A percentile compares a stretch with the other conserved stretches of the same genome.
Evolutionary conservation across 192 early-diverging fungal species (phyloP).

Genomic region (Rhizophagus prolifer): DNA sequence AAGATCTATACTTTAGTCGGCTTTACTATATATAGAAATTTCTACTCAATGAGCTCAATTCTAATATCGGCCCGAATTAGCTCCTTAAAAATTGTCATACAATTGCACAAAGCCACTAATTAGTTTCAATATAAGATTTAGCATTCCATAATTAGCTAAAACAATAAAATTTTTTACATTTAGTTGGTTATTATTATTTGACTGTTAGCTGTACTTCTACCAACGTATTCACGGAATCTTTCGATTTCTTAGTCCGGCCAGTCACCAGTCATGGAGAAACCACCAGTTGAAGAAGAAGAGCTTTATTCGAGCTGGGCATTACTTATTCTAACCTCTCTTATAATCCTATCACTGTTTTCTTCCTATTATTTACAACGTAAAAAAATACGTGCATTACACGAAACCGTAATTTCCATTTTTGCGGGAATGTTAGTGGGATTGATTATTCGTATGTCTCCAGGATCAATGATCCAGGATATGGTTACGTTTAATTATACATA

Average conservation of each 20-base stretch:
- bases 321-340: conserved; percentile 80
- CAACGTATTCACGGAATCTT: no score
- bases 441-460: conserved; percentile 57
- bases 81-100: no score
- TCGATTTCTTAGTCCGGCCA: neutral
- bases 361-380: conserved; percentile 88
- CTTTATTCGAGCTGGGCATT: conserved; percentile 78
- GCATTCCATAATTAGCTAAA: no score
- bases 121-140: no score
- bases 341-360: conserved; percentile 82
- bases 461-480: conserved; percentile 66
- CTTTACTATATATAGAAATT: no score
- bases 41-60: no score
- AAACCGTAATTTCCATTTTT: conserved; percentile 93
- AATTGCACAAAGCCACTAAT: no score
- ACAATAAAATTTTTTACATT: no score
- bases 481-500: conserved; percentile 89
- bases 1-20: no score
- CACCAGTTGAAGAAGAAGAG: conserved; percentile 59
- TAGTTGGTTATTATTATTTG: no score
- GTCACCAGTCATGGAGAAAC: neutral
- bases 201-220: no score
- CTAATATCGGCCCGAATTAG: no score
- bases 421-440: conserved; percentile 77
- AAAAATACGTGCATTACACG: conserved; percentile 88